A percentile compares a stretch with the other conserved stretches of the same genome.
phyloP scores from a whole-genome alignment of 805 yeast genomes.

The Candida arabinofermentans region DNA sequence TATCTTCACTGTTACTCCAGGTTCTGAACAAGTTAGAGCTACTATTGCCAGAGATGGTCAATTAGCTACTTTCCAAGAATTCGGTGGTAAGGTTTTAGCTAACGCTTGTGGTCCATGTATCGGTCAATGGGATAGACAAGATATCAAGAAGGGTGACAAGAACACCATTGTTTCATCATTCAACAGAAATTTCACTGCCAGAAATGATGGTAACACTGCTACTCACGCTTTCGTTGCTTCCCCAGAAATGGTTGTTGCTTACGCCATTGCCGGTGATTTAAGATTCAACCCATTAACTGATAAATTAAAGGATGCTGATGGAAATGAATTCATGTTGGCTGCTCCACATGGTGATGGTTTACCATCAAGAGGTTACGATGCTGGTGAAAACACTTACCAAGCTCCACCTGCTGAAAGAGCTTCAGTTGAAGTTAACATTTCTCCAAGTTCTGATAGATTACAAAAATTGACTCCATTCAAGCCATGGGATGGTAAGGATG shows the following conservation, averaged over 20 bases:
- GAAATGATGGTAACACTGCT: slow-evolving; percentile 97
- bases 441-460: slow-evolving; percentile 94
- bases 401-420: slow-evolving; percentile 92
- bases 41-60: slow-evolving; percentile 95
- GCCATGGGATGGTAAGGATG: slow-evolving; percentile 96
- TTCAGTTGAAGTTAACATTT: slow-evolving; percentile 65
- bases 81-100: slow-evolving; percentile 90
- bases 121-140: slow-evolving; percentile 98
- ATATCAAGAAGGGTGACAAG: slow-evolving; percentile 55
- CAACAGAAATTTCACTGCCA: slow-evolving; percentile 95
- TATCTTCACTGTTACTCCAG: slow-evolving; percentile 95
- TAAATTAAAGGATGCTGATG: slow-evolving; percentile 65
- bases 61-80: slow-evolving; percentile 70
- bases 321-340: slow-evolving; percentile 69
- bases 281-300: slow-evolving; percentile 90
- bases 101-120: slow-evolving; percentile 99
- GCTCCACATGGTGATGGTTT: slow-evolving; percentile 84
- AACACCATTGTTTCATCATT: slow-evolving; percentile 95
- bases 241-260: slow-evolving; percentile 95
- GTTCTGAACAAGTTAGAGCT: slow-evolving; percentile 97
- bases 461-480: slow-evolving; percentile 91
- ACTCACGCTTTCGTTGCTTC: slow-evolving; percentile 98
- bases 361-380: slow-evolving; percentile 64
- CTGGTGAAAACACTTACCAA: slow-evolving; percentile 82
- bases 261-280: slow-evolving; percentile 92